Evolutionary conservation across 257 asterid species (phyloP).

Genomic region (Coffea eugenioides): DNA sequence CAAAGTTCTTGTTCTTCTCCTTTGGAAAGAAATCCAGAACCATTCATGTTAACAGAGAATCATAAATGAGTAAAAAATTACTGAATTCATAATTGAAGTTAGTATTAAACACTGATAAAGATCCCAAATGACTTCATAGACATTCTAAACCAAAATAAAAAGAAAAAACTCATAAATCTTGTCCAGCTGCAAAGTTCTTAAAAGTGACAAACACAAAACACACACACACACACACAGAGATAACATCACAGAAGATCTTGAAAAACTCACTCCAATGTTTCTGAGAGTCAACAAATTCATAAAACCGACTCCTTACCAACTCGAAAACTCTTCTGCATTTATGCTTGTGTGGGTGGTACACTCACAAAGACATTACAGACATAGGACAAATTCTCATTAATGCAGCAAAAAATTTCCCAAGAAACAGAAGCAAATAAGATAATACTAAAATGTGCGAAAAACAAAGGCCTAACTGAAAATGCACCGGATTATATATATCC

Average conservation of each 20-base stretch:
- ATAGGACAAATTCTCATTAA: neutral
- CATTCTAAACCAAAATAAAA: neutral
- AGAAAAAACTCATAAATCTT: neutral
- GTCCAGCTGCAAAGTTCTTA: neutral
- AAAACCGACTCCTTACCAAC: neutral
- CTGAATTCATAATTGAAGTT: neutral
- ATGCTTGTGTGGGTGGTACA: neutral
- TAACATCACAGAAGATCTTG: conserved; percentile 1
- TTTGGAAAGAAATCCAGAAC: neutral
- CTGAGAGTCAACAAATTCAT: neutral
- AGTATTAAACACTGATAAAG: neutral
- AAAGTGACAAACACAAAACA: neutral
- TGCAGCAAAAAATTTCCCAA: neutral
- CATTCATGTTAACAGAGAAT: neutral
- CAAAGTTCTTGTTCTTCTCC: neutral
- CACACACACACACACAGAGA: neutral
- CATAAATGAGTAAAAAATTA: neutral
- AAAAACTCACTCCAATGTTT: neutral
- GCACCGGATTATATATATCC: conserved; percentile 4
- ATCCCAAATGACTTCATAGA: neutral
- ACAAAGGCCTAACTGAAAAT: neutral
- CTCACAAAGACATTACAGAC: neutral
- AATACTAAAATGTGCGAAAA: neutral
- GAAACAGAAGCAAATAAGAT: neutral
- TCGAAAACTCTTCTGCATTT: neutral